phyloP scores from a whole-genome alignment of 768 basidiomycete species.

The Russula sp. region DNA sequence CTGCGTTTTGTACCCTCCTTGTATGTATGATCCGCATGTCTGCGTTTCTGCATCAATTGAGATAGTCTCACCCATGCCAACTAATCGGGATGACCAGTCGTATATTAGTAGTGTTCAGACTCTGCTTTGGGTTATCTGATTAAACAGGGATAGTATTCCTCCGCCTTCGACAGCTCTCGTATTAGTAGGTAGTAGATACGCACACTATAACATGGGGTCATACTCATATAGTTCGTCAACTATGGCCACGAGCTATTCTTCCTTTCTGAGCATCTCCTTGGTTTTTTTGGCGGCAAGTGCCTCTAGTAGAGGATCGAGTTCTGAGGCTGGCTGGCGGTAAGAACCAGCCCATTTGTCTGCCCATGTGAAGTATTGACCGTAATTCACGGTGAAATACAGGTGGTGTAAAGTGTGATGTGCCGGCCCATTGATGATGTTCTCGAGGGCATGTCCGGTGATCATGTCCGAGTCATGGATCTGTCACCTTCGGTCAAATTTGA shows the following conservation, averaged over 20 bases:
- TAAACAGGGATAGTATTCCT: background rate
- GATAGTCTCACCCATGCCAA: background rate
- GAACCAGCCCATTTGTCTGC: slow-evolving; percentile 78
- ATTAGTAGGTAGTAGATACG: slow-evolving; percentile 13
- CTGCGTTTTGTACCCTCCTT: background rate
- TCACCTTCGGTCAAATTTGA: background rate
- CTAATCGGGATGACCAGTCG: background rate
- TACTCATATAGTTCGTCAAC: background rate
- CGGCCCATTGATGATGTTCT: slow-evolving; percentile 93
- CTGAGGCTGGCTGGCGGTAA: slow-evolving; percentile 80
- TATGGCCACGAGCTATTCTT: slow-evolving; percentile 2
- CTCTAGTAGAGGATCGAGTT: slow-evolving; percentile 80
- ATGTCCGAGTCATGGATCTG: slow-evolving; percentile 99
- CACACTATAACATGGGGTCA: slow-evolving; percentile 2
- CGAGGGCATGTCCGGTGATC: slow-evolving; percentile 85
- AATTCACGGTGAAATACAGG: slow-evolving; percentile 94
- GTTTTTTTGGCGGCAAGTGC: slow-evolving; percentile 32
- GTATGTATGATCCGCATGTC: background rate
- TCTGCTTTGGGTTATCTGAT: background rate
- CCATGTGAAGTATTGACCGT: slow-evolving; percentile 97
- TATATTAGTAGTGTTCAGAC: background rate
- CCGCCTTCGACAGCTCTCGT: background rate
- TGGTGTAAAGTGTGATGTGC: slow-evolving; percentile 98
- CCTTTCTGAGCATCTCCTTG: slow-evolving; percentile 7
- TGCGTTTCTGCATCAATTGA: background rate